Evolutionary conservation across 1,284 basidiomycete genomes (phyloP), one percentile per base, ranked within the genome.

Genomic region (Afroboletus lepidellus): DNA sequence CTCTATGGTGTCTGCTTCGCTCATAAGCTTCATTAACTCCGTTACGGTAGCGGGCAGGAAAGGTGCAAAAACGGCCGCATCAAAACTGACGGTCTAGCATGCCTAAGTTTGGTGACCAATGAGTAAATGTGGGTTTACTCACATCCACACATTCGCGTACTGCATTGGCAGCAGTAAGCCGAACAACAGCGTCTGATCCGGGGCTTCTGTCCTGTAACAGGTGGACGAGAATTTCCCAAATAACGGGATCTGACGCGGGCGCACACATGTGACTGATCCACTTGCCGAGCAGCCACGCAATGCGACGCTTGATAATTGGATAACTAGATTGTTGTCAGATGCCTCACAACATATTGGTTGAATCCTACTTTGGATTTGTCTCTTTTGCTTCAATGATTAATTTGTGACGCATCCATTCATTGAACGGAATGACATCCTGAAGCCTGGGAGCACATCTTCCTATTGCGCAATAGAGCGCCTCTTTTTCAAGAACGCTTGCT

Each of bases 221-320:
- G 61, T 90, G 81, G 5, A 88, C 74, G 0, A 96, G 74, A 27
- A 92, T 79, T 60, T 92, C 81, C 92, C 92, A 96, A 11, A 92
- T 74, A 45, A 78, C 72, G 3, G 79, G 69, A 58, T 86, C 81
- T 56, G 84, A 84, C 3, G 85, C 77, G 18, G 77, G 73, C 29
- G 76, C 73, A 55, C 81, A 84, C 55, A 81, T 78, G 49, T 90
- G 85, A 5, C 78, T 75, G 23, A 91, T 79, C 85, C 90, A 92
- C 76, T 87, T 89, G 13, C 92, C 92, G 39, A 96, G 80, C 7
- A 94, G 71, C 92, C 92, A 94, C 0, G 92, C 92, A 55, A 95
- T 88, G 38, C 93, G 82, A 20, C 92, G 83, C 70, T 95, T 94
- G 54, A 95, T 80, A 43, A 95, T 90, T 0, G 90, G 88, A 62